Conservation (phyloP, 768 basidiomycete species). For the Sarcodon sp. region DNA sequence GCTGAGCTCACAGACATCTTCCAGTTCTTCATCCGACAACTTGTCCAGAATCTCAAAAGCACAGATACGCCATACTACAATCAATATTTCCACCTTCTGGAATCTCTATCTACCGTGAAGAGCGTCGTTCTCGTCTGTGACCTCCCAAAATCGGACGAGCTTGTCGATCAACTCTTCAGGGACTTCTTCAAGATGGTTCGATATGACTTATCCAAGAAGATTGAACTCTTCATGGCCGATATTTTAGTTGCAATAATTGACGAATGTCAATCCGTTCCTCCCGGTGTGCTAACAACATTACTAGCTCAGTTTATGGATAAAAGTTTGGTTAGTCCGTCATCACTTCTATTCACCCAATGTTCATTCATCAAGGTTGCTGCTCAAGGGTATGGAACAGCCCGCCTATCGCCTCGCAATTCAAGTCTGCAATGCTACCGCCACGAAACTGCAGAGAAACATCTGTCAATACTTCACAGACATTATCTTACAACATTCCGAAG, state of each 20-base stretch:
- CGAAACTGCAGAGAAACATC: conserved; percentile 81
- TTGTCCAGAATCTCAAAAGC: conserved; percentile 60
- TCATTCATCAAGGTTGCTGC: not conserved
- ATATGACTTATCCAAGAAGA: conserved; percentile 65
- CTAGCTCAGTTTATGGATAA: conserved; percentile 82
- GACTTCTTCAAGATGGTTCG: conserved; percentile 73
- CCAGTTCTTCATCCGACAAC: conserved; percentile 88
- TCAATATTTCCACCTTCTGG: conserved; percentile 91
- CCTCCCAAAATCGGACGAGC: conserved; percentile 74
- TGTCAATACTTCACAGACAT: conserved; percentile 91
- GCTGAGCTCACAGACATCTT: conserved; percentile 90
- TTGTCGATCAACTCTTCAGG: conserved; percentile 74
- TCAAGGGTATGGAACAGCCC: conserved; percentile 58
- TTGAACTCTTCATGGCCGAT: conserved; percentile 78
- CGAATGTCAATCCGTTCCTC: conserved; percentile 67
- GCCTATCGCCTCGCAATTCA: conserved; percentile 75
- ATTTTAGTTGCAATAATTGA: conserved; percentile 86
- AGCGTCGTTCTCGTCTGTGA: conserved; percentile 91
- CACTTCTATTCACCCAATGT: not conserved
- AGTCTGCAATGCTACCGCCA: conserved; percentile 72
- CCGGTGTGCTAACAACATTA: conserved; percentile 66
- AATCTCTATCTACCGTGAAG: conserved; percentile 89
- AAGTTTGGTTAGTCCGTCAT: conserved; percentile 38
- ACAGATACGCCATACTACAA: conserved; percentile 77
- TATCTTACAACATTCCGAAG: conserved; percentile 46